Percentiles rank a stretch among this genome's conserved stretches.
These are phyloP conservation scores for Dryas octopetala DNA, from an alignment of 306 rosid genomes.

Conservation along the genomic window DNA sequence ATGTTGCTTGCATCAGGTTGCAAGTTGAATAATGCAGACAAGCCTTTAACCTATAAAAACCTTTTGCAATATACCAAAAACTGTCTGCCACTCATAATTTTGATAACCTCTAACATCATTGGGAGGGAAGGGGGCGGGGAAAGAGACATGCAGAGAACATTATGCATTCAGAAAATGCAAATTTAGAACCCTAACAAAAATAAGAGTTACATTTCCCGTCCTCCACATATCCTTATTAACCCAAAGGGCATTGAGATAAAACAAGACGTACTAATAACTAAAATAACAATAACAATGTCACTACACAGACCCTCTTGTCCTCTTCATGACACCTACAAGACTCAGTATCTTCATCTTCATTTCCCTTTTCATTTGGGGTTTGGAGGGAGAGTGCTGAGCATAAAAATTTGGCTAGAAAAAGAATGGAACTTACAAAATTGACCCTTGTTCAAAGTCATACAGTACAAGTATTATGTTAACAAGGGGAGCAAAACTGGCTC, in stretches of 20 bases:
- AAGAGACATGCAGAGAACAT: too few species aligned
- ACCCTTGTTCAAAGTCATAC: slow-evolving; percentile 7
- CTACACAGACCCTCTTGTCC: slow-evolving; percentile 4
- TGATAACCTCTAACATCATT: not conserved
- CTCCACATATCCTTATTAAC: not conserved
- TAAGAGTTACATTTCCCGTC: not conserved
- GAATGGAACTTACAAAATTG: slow-evolving; percentile 23
- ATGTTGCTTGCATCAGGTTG: not conserved
- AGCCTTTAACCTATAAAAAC: not conserved
- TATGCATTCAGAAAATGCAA: not conserved
- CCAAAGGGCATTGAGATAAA: not conserved
- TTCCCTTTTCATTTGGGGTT: not conserved
- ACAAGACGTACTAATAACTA: not conserved
- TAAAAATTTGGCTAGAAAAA: not conserved
- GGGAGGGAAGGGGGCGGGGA: too few species aligned
- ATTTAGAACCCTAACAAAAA: not conserved
- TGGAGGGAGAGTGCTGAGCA: slow-evolving; percentile 1
- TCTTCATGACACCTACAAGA: not conserved
- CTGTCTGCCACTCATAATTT: not conserved
- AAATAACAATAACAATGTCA: not conserved
- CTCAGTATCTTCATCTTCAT: slow-evolving; percentile 3
- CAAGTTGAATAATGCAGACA: not conserved
- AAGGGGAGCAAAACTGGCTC: slow-evolving; percentile 9
- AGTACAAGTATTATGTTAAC: slow-evolving; percentile 11
- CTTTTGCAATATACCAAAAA: too few species aligned